Evolutionary conservation across 768 basidiomycete species (phyloP).

Genomic region (Boletus coccyginus): DNA sequence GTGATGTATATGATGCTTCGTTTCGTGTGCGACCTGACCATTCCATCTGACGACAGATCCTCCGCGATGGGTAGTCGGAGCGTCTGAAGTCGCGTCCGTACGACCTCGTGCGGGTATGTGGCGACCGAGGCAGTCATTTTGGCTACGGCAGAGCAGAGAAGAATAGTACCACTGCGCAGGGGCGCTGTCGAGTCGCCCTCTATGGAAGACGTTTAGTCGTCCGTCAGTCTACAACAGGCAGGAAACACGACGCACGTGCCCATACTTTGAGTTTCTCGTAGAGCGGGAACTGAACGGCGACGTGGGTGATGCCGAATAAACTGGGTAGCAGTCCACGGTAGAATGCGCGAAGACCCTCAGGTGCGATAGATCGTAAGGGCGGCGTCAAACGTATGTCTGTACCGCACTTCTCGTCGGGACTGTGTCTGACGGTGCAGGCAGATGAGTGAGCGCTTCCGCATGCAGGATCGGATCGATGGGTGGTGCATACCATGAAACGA

Average conservation of each 20-base stretch:
- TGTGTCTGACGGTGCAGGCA: constrained; percentile 62
- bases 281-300: constrained; percentile 95
- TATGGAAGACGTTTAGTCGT: constrained; percentile 8
- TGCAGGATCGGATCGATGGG: constrained; percentile 1
- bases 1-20: constrained; percentile 76
- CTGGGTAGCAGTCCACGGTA: constrained; percentile 95
- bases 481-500: constrained; percentile 82
- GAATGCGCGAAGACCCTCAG: constrained; percentile 85
- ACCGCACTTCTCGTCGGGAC: constrained; percentile 70
- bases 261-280: constrained; percentile 90
- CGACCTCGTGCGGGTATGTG: constrained; percentile 98
- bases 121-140: constrained; percentile 96
- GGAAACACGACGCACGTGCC: constrained; percentile 61
- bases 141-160: constrained; percentile 86
- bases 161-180: constrained; percentile 52
- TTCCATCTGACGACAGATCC: constrained; percentile 57
- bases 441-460: constrained; percentile 4
- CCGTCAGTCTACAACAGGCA: neutral
- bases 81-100: constrained; percentile 97
- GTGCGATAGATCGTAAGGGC: constrained; percentile 84
- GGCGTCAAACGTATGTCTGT: constrained; percentile 89
- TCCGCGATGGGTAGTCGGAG: constrained; percentile 63
- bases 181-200: constrained; percentile 31
- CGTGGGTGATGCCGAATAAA: constrained; percentile 88
- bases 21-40: constrained; percentile 52